Evolutionary conservation across 225 moss, liverwort and hornwort species (phyloP), one percentile per base, ranked within the genome.

Genomic region (Asterella californica): DNA sequence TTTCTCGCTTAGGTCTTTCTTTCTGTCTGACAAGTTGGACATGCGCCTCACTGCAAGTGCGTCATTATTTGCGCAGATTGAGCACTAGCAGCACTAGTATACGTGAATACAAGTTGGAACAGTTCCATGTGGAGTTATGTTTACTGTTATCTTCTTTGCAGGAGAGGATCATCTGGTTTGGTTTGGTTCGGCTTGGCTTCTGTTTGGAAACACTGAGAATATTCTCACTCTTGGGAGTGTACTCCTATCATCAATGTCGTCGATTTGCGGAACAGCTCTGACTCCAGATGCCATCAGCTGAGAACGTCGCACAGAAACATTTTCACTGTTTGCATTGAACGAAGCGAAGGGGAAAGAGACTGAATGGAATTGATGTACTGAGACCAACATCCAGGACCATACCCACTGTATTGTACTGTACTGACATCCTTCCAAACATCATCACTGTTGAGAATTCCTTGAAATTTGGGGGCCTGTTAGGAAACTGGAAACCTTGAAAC

Each of bases 351-450:
- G 10, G n/a, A 61, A 25, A 61, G 4, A 61, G 61, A 18, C 57
- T 57, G 18, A 57, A 57, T 61, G 61, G n/a, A 61, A 61, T 61
- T 61, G 61, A 61, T n/a, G 61, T 61, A 61, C 61, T 61, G 9
- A 52, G n/a, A 61, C 61, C 61, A 61, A 61, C 61, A 61, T 61
- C n/a, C 22, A 61, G 27, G 57, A n/a, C 5, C 61, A 61, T 21
- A 61, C 61, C n/a, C 61, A 61, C 61, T 21, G 19, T 27, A 25
- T 4, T 25, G 61, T 27, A 61, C 61, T 1, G 19, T 27, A 25
- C 61, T 61, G 61, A 61, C 61, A 61, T 19, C 57, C 57, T 57
- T 57, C 57, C 57, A 57, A 57, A 57, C 61, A n/a, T 61, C n/a
- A 27, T 61, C 61, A 61, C 61, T 61, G 61, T 61, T 61, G n/a